A percentile compares a stretch with the other conserved stretches of the same genome.
Conservation (phyloP, 148 eudicot genomes). For the Fagopyrum esculentum region DNA sequence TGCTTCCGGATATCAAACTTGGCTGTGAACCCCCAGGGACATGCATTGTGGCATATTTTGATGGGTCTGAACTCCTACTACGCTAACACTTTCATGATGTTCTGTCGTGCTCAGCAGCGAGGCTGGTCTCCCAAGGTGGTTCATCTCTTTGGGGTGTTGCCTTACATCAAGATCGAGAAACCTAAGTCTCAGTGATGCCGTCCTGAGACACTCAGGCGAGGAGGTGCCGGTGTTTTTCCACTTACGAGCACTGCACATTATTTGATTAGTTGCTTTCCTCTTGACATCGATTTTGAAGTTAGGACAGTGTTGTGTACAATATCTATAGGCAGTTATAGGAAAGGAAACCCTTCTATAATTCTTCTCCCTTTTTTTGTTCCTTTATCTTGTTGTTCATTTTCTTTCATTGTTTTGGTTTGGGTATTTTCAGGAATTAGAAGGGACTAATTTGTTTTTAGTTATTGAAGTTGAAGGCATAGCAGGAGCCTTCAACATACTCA, state of each 20-base stretch:
- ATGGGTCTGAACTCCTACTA: constrained; percentile 84
- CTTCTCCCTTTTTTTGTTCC: background rate
- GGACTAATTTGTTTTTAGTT: background rate
- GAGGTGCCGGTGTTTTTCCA: background rate
- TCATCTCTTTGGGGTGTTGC: constrained; percentile 50
- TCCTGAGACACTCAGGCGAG: too few species aligned
- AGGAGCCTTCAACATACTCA: background rate
- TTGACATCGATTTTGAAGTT: background rate
- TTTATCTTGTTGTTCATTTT: background rate
- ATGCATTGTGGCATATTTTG: constrained; percentile 81
- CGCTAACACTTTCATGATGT: constrained; percentile 88
- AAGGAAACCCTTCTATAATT: background rate
- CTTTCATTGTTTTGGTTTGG: background rate
- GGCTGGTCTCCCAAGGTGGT: constrained; percentile 69
- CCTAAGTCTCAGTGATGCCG: constrained; percentile 56
- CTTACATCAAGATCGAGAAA: constrained; percentile 73
- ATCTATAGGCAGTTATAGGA: constrained; percentile 8
- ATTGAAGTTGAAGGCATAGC: background rate
- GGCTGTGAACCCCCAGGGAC: constrained; percentile 70
- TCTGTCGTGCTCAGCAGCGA: constrained; percentile 84
- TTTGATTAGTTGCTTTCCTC: background rate
- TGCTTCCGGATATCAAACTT: constrained; percentile 57
- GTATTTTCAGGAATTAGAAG: background rate
- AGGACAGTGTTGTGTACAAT: constrained; percentile 5
- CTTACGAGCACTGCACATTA: background rate